Conservation (phyloP, 805 yeast genomes). For the Candida manassasensis region DNA sequence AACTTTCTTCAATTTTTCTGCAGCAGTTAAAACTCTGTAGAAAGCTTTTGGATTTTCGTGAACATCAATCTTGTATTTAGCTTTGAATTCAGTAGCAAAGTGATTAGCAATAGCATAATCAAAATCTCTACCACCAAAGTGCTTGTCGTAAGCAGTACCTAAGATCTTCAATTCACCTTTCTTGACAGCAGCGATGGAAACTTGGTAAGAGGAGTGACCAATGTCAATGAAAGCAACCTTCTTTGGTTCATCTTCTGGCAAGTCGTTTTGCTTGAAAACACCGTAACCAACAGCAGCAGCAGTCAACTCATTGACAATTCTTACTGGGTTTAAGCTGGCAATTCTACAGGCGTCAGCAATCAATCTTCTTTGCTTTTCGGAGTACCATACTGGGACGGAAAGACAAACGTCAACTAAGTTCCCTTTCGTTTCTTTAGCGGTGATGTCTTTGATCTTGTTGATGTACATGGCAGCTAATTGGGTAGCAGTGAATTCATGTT, state of each 20-base stretch:
- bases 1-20: constrained; percentile 93
- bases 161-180: constrained; percentile 93
- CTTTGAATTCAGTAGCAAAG: constrained; percentile 88
- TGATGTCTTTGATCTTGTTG: constrained; percentile 79
- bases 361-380: constrained; percentile 95
- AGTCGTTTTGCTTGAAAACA: constrained; percentile 87
- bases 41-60: constrained; percentile 90
- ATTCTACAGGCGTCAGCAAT: constrained; percentile 91
- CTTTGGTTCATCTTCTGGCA: constrained; percentile 91
- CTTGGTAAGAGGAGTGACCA: constrained; percentile 94
- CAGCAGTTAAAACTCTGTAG: constrained; percentile 85
- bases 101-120: constrained; percentile 92
- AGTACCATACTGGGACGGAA: constrained; percentile 96
- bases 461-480: constrained; percentile 95
- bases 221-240: constrained; percentile 92
- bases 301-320: constrained; percentile 94
- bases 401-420: constrained; percentile 83
- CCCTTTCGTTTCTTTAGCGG: constrained; percentile 77
- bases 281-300: constrained; percentile 99
- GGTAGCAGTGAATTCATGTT: constrained; percentile 73
- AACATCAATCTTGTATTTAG: constrained; percentile 90
- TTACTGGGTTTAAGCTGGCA: constrained; percentile 97
- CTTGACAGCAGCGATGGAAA: constrained; percentile 84
- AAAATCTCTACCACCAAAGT: constrained; percentile 97
- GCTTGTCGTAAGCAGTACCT: constrained; percentile 89